These are phyloP conservation scores for Umbelopsis sp. DNA, from an alignment of 192 early-diverging fungal genomes.

Conservation along the genomic window DNA sequence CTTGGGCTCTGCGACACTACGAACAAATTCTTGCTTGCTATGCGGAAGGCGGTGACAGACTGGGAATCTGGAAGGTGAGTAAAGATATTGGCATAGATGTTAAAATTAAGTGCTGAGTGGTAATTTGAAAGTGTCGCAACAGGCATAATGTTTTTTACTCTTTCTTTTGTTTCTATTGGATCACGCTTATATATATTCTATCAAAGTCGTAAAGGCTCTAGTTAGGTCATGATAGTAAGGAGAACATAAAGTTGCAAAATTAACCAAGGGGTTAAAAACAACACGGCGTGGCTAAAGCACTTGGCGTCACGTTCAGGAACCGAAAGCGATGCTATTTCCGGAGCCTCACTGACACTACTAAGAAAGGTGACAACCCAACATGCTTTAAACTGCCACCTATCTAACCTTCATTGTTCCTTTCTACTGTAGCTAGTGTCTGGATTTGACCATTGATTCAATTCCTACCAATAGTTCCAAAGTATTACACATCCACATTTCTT, in stretches of 20 bases:
- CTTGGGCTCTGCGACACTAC: neutral
- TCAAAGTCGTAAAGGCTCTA: neutral
- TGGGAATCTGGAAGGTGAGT: conserved; percentile 1
- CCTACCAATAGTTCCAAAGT: too few species aligned
- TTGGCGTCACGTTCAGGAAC: conserved; percentile 9
- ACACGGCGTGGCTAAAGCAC: neutral
- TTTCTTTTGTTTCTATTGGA: neutral
- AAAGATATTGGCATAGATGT: neutral
- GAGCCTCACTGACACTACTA: neutral
- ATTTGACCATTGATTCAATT: too few species aligned
- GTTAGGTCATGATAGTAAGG: neutral
- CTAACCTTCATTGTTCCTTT: too few species aligned
- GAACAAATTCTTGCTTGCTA: neutral
- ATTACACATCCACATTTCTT: too few species aligned
- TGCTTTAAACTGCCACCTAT: too few species aligned
- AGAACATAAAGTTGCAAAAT: neutral
- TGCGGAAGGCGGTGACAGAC: neutral
- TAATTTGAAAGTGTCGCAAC: neutral
- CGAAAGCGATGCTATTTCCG: neutral
- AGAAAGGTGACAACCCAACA: too few species aligned
- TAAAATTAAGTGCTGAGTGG: neutral
- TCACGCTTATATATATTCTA: neutral
- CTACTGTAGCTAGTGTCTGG: too few species aligned
- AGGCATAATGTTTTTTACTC: neutral
- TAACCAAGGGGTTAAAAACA: conserved; percentile 4